Percentiles rank a stretch among this genome's conserved stretches.
Evolutionary conservation across 768 basidiomycete species (phyloP).

Genomic region (Tylopilus plumbeoviolaceoides): DNA sequence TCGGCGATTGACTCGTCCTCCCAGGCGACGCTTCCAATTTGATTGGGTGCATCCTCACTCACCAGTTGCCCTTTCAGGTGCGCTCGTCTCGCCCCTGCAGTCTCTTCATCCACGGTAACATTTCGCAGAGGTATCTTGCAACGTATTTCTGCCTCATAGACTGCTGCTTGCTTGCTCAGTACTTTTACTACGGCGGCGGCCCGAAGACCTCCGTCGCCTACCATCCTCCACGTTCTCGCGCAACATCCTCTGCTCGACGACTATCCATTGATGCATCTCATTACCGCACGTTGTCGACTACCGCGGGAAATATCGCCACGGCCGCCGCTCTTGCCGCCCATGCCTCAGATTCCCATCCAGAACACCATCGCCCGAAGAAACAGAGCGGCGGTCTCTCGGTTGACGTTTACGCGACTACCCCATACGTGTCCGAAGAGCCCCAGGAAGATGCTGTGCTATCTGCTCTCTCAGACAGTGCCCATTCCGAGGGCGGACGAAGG

Average conservation of each 20-base stretch:
- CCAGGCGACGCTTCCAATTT: conserved; percentile 91
- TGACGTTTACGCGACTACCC: conserved; percentile 16
- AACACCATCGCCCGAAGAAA: conserved; percentile 31
- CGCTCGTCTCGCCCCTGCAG: conserved; percentile 19
- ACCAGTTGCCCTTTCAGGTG: conserved; percentile 94
- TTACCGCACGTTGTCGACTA: conserved; percentile 65
- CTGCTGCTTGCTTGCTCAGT: conserved; percentile 70
- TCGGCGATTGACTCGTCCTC: conserved; percentile 6
- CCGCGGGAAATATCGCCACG: conserved; percentile 68
- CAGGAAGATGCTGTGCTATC: conserved; percentile 50
- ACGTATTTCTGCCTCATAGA: conserved; percentile 89
- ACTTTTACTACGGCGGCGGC: conserved; percentile 62
- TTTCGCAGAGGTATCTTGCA: conserved; percentile 77
- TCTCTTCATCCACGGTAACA: conserved; percentile 5
- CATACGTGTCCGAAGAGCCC: conserved; percentile 19
- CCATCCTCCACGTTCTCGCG: conserved; percentile 38
- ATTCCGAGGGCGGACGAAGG: conserved; percentile 62
- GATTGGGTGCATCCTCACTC: conserved; percentile 85
- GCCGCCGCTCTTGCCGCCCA: conserved; percentile 68
- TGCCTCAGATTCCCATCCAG: conserved; percentile 47
- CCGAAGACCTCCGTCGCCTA: conserved; percentile 33
- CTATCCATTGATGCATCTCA: conserved; percentile 54
- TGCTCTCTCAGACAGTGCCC: conserved; percentile 67
- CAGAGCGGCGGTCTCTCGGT: conserved; percentile 20
- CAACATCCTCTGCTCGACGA: conserved; percentile 43